Conservation (phyloP, 768 basidiomycete species). For the Suillus americanus region DNA sequence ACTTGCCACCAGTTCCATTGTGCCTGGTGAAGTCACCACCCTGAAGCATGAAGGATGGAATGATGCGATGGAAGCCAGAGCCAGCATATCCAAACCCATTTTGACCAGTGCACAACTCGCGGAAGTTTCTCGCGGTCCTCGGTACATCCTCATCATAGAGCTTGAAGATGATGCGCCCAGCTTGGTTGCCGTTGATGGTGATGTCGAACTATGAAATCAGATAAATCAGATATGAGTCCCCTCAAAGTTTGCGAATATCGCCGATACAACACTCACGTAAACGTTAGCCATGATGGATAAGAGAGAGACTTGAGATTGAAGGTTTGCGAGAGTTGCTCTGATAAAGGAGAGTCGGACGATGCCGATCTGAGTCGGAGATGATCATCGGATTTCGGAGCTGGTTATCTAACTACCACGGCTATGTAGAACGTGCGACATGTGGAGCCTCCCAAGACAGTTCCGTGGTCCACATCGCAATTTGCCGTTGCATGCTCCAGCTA, state of each 20-base stretch:
- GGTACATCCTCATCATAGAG: constrained; percentile 81
- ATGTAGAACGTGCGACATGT: background rate
- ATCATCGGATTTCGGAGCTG: constrained; percentile 12
- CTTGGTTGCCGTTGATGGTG: constrained; percentile 36
- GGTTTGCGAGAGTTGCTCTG: constrained; percentile 1
- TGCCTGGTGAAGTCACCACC: constrained; percentile 80
- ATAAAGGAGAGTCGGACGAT: constrained; percentile 18
- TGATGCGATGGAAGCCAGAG: constrained; percentile 76
- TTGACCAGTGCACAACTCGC: constrained; percentile 79
- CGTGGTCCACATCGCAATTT: background rate
- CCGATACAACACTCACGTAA: constrained; percentile 14
- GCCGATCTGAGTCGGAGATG: constrained; percentile 20
- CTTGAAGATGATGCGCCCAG: constrained; percentile 76
- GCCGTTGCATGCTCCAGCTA: background rate
- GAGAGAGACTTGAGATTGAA: constrained; percentile 6
- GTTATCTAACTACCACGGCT: constrained; percentile 3
- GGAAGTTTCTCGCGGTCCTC: constrained; percentile 80
- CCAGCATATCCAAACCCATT: constrained; percentile 75
- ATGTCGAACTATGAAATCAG: constrained; percentile 61
- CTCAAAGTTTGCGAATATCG: background rate
- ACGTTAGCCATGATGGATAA: constrained; percentile 17
- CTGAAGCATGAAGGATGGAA: constrained; percentile 86
- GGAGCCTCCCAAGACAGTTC: background rate
- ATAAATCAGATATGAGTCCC: constrained; percentile 4
- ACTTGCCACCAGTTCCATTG: constrained; percentile 79